Evolutionary conservation across 129 eudicot species (phyloP).

Genomic region (Apium graveolens): DNA sequence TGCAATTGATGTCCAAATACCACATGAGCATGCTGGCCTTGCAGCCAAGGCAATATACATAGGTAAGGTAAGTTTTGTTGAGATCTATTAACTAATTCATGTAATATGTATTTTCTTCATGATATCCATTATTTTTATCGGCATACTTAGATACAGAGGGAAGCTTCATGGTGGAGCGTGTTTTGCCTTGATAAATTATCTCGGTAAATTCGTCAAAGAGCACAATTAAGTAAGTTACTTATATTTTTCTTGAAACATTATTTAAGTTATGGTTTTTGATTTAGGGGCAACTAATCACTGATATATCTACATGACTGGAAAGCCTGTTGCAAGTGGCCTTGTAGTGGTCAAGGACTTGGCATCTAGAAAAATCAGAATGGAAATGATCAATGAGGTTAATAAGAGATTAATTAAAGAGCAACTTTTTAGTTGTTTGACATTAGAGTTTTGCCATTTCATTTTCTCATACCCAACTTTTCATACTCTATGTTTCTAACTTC

Average conservation of each 20-base stretch:
- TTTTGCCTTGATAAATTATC: constrained; percentile 59
- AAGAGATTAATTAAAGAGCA: not conserved
- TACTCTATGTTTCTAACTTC: not conserved
- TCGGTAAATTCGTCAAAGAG: constrained; percentile 68
- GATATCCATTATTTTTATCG: constrained; percentile 6
- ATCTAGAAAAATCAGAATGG: not conserved
- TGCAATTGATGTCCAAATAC: constrained; percentile 92
- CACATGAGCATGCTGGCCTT: constrained; percentile 71
- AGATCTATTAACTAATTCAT: not conserved
- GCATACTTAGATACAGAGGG: constrained; percentile 81
- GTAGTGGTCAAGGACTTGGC: not conserved
- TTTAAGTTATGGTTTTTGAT: not conserved
- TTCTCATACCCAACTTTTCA: not conserved
- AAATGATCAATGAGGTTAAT: not conserved
- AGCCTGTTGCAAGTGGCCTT: not conserved
- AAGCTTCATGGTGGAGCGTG: constrained; percentile 97
- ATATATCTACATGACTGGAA: not conserved
- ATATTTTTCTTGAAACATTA: not conserved
- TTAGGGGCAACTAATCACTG: not conserved
- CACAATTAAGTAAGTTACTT: constrained; percentile 71
- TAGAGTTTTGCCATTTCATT: not conserved
- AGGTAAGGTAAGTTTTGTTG: constrained; percentile 33
- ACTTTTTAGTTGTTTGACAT: not conserved
- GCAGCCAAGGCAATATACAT: constrained; percentile 84
- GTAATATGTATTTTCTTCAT: not conserved